Evolutionary conservation across 2,329 filamentous ascomycete species (phyloP).

Genomic region (Penicillium sp.): DNA sequence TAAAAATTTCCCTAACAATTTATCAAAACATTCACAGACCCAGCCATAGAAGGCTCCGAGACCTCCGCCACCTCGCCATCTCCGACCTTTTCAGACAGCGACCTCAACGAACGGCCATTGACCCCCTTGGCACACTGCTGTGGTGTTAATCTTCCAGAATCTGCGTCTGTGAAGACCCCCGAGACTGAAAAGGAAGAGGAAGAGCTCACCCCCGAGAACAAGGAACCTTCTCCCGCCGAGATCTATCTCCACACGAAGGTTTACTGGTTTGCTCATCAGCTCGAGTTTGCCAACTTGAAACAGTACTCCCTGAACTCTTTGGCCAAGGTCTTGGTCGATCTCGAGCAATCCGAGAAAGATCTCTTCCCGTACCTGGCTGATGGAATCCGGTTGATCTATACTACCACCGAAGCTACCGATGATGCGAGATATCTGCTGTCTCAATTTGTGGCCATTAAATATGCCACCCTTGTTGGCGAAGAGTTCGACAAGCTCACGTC

Average conservation of each 20-base stretch:
- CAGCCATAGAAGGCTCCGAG: not conserved
- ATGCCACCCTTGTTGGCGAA: conserved; percentile 1
- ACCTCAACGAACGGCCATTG: not conserved
- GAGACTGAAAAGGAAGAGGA: not conserved
- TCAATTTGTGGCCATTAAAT: conserved; percentile 8
- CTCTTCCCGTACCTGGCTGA: conserved; percentile 4
- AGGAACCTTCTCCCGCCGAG: not conserved
- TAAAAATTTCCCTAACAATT: too few species aligned
- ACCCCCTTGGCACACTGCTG: not conserved
- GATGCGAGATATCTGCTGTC: conserved; percentile 6
- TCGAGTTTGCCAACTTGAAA: conserved; percentile 1
- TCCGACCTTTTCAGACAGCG: not conserved
- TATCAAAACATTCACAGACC: not conserved
- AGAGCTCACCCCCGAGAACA: not conserved
- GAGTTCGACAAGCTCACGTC: not conserved
- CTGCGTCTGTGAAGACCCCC: not conserved
- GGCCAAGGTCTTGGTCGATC: not conserved
- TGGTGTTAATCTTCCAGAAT: not conserved
- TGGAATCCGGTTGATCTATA: conserved; percentile 8
- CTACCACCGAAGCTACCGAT: not conserved
- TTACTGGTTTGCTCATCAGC: conserved; percentile 7
- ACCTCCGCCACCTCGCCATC: not conserved
- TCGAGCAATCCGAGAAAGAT: not conserved
- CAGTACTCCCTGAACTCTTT: conserved; percentile 1
- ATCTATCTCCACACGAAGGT: conserved; percentile 8